Percentiles rank a stretch among this genome's conserved stretches.
phyloP scores from a whole-genome alignment of 2,329 filamentous ascomycete species.

The Microascus cirrosus region DNA sequence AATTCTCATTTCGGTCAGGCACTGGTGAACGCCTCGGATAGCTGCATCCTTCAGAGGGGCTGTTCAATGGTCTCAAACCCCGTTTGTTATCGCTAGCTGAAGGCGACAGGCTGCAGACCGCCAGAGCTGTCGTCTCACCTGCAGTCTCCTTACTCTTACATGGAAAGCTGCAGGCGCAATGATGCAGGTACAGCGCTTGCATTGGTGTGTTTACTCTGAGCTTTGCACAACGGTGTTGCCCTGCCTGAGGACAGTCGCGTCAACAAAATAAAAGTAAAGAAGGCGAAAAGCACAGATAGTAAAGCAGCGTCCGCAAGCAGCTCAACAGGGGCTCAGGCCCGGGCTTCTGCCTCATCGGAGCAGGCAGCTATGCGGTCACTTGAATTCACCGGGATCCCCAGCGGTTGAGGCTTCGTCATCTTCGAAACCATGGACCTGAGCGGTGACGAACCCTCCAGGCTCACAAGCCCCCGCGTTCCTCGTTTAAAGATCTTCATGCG shows the following conservation, averaged over 20 bases:
- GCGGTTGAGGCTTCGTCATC: neutral
- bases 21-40: neutral
- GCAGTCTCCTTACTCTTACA: neutral
- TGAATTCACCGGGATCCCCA: neutral
- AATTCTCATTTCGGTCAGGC: too few relatives aligned
- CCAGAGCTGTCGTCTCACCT: neutral
- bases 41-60: neutral
- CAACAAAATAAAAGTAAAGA: neutral
- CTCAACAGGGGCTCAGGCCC: neutral
- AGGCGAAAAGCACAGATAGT: neutral
- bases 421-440: neutral
- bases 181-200: neutral
- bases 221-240: neutral
- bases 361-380: neutral
- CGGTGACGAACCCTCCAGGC: neutral
- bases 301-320: neutral
- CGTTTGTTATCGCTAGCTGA: neutral
- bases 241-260: neutral
- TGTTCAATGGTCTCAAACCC: neutral
- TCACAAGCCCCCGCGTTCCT: neutral
- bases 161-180: neutral
- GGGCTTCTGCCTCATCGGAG: neutral
- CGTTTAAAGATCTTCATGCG: neutral
- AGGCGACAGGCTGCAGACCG: neutral
- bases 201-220: neutral